phyloP scores from a whole-genome alignment of 768 basidiomycete genomes.

The Termitomyces bulborhizus region DNA sequence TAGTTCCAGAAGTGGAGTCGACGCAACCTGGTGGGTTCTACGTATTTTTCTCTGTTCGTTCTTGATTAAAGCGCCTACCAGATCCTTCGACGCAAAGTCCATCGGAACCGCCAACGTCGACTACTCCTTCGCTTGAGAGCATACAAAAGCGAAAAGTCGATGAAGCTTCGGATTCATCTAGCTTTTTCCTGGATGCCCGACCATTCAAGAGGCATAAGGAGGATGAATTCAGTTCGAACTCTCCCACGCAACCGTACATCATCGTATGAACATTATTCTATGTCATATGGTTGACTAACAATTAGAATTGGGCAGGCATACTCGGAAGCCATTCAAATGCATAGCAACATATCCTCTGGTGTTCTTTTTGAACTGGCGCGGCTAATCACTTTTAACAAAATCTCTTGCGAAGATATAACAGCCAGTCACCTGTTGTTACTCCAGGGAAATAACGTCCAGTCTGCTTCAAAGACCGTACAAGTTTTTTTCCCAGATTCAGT shows the following conservation, averaged over 20 bases:
- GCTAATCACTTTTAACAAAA: slow-evolving; percentile 21
- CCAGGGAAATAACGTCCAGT: slow-evolving; percentile 24
- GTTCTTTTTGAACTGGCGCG: slow-evolving; percentile 50
- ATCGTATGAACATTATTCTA: slow-evolving; percentile 12
- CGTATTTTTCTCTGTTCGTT: not conserved
- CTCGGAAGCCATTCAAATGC: slow-evolving; percentile 6
- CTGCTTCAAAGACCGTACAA: slow-evolving; percentile 20
- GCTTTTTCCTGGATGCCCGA: not conserved
- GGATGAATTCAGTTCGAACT: not conserved
- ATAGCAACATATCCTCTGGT: slow-evolving; percentile 26
- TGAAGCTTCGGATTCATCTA: not conserved
- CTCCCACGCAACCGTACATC: slow-evolving; percentile 9
- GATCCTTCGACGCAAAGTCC: slow-evolving; percentile 2
- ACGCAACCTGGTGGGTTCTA: not conserved
- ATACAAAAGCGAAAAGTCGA: slow-evolving; percentile 26
- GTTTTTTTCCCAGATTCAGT: slow-evolving; percentile 7
- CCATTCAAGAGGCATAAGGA: slow-evolving; percentile 5
- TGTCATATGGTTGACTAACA: not conserved
- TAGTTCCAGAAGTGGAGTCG: not conserved
- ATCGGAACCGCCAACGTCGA: slow-evolving; percentile 16
- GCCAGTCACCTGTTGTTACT: slow-evolving; percentile 19
- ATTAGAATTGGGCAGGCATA: slow-evolving; percentile 11
- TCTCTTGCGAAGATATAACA: slow-evolving; percentile 23
- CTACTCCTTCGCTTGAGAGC: slow-evolving; percentile 12
- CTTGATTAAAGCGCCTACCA: not conserved